phyloP scores from a whole-genome alignment of 2,329 filamentous ascomycete species.

The Microcera coccophila region DNA sequence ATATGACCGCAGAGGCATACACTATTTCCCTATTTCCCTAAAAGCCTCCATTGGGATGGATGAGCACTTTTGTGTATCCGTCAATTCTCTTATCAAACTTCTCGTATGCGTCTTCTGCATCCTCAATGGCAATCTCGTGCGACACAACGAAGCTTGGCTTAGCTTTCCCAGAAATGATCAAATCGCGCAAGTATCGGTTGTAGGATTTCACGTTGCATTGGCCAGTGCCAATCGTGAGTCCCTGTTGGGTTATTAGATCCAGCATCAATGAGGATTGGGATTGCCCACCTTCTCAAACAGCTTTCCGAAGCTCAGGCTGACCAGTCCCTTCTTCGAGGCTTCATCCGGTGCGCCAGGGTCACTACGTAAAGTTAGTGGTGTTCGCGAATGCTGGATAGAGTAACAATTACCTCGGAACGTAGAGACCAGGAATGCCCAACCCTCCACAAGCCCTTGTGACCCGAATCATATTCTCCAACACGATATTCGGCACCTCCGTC shows the following conservation, averaged over 20 bases:
- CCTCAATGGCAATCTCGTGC: slow-evolving; percentile 60
- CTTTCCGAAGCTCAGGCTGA: slow-evolving; percentile 62
- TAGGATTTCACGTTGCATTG: slow-evolving; percentile 68
- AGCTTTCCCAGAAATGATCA: slow-evolving; percentile 61
- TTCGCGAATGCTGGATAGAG: background rate
- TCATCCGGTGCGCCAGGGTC: slow-evolving; percentile 62
- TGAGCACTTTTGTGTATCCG: slow-evolving; percentile 64
- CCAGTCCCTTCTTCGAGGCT: slow-evolving; percentile 58
- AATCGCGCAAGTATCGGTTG: slow-evolving; percentile 61
- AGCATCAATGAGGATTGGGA: background rate
- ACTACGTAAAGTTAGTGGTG: slow-evolving; percentile 26
- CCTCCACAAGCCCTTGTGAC: slow-evolving; percentile 60
- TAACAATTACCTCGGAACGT: slow-evolving; percentile 34
- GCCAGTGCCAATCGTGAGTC: slow-evolving; percentile 56
- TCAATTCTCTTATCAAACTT: slow-evolving; percentile 65
- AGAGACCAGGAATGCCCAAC: slow-evolving; percentile 56
- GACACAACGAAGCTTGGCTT: slow-evolving; percentile 65
- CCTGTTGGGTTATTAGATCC: slow-evolving; percentile 33
- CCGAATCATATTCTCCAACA: slow-evolving; percentile 60
- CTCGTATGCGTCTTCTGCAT: slow-evolving; percentile 57
- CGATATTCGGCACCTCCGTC: slow-evolving; percentile 59
- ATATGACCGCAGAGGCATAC: background rate
- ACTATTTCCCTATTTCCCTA: slow-evolving; percentile 1
- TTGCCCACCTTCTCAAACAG: slow-evolving; percentile 60
- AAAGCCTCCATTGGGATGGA: slow-evolving; percentile 57